Evolutionary conservation across 1,139 yeast species (phyloP).

Genomic region (Nakaseomyces kungkrabaensis): DNA sequence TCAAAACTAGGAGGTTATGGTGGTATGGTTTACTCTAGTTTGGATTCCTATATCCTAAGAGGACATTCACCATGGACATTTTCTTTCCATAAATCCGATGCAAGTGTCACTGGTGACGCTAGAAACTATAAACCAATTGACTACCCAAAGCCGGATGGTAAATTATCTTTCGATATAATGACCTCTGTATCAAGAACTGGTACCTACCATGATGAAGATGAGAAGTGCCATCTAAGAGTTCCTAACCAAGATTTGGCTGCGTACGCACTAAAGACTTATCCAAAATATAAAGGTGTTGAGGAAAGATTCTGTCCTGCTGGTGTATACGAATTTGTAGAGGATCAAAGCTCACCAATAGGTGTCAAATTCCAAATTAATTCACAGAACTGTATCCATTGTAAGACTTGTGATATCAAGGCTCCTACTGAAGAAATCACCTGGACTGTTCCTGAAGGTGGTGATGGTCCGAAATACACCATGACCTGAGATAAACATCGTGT

Average conservation of each 20-base stretch:
- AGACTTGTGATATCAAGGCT: constrained; percentile 93
- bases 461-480: constrained; percentile 76
- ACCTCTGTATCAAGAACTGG: constrained; percentile 95
- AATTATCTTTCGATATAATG: constrained; percentile 76
- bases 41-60: constrained; percentile 65
- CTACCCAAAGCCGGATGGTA: constrained; percentile 91
- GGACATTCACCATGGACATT: constrained; percentile 89
- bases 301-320: constrained; percentile 96
- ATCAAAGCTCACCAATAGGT: constrained; percentile 45
- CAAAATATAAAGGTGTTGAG: constrained; percentile 77
- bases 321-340: constrained; percentile 84
- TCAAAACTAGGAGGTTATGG: constrained; percentile 59
- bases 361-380: constrained; percentile 86
- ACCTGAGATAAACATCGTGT: constrained; percentile 13
- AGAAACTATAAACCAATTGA: constrained; percentile 55
- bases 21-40: constrained; percentile 75
- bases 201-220: constrained; percentile 91
- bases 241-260: constrained; percentile 59
- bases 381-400: constrained; percentile 96
- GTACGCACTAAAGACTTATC: constrained; percentile 62
- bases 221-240: constrained; percentile 75
- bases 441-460: constrained; percentile 98
- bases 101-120: constrained; percentile 62
- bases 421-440: constrained; percentile 91
- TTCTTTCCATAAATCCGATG: constrained; percentile 59